Evolutionary conservation across 768 basidiomycete genomes (phyloP), one percentile per base, ranked within the genome.

Genomic region (Trametes elegans): DNA sequence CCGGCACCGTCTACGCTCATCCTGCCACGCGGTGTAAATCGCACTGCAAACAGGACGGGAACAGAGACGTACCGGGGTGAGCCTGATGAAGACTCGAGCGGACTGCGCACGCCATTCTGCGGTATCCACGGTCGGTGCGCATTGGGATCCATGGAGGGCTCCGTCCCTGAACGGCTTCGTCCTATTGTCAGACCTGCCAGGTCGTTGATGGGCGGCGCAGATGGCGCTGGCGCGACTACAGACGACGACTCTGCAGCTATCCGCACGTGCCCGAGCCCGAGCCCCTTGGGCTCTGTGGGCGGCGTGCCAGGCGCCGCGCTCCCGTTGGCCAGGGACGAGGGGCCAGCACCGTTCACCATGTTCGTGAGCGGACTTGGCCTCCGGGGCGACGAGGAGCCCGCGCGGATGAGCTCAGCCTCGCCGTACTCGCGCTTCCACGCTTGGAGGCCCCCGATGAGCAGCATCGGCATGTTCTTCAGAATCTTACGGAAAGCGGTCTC

Each of bases 371-470:
- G 38, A 9, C 40, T 51, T 3, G 52, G 57, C 5, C 52, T 52
- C 23, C 47, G 21, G 14, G 52, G 52, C 7, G 51, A 59, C 6
- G 48, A 36, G 13, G 63, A 34, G 26, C 58, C 43, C 19, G 66
- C 61, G 16, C 62, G 53, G 60, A 47, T 62, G 45, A 77, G 65
- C 51, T 71, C 72, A 1, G 68, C 67, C 16, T 75, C 76, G 1
- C 81, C 78, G 43, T 88, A 69, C 41, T 80, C 79, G 45, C 67
- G 73, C 64, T 79, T 83, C 93, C 94, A 98, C 3, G 85, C 90
- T 43, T 85, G 79, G 42, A 92, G 74, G 1, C 96, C 96, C 3
- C 95, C 96, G 5, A 87, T 76, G 23, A 98, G 80, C 59, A 97
- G 71, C 70, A 93, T 82, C 0, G 96, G 95, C 62, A 82, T 80